Percentiles rank a stretch among this genome's conserved stretches.
Evolutionary conservation across 805 yeast species (phyloP).

Genomic region (Scheffersomyces spartinae): DNA sequence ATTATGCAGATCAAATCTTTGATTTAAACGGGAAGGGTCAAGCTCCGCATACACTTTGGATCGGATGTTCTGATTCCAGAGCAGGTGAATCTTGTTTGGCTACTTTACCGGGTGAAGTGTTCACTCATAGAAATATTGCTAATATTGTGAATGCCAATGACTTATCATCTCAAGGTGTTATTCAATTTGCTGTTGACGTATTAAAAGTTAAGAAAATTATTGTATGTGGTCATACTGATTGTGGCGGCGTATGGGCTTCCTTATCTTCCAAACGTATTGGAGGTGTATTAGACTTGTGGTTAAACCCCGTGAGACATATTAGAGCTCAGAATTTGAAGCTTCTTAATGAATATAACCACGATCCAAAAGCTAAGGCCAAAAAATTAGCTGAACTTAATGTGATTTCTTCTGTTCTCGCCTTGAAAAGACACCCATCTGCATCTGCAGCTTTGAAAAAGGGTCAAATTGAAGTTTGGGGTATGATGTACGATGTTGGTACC

Average conservation of each 20-base stretch:
- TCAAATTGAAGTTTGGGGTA: slow-evolving; percentile 67
- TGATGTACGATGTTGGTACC: slow-evolving; percentile 72
- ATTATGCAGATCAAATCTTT: slow-evolving; percentile 44
- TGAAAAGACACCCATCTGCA: slow-evolving; percentile 57
- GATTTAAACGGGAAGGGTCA: slow-evolving; percentile 70
- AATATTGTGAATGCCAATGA: slow-evolving; percentile 66
- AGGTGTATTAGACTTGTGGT: slow-evolving; percentile 63
- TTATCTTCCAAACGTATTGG: slow-evolving; percentile 54
- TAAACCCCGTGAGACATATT: slow-evolving; percentile 55
- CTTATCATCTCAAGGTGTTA: slow-evolving; percentile 59
- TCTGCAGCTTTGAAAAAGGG: slow-evolving; percentile 50
- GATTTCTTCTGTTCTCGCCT: slow-evolving; percentile 54
- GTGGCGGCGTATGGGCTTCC: slow-evolving; percentile 87
- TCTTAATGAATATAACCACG: slow-evolving; percentile 34
- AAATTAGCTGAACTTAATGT: slow-evolving; percentile 70
- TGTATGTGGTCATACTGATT: slow-evolving; percentile 90
- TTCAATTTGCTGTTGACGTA: slow-evolving; percentile 82
- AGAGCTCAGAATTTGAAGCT: slow-evolving; percentile 45
- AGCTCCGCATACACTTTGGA: slow-evolving; percentile 87
- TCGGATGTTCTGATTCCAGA: slow-evolving; percentile 90
- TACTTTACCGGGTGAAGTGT: slow-evolving; percentile 84
- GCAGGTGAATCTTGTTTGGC: slow-evolving; percentile 68
- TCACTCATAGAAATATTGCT: slow-evolving; percentile 82
- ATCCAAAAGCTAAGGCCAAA: slow-evolving; percentile 43
- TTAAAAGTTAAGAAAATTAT: slow-evolving; percentile 71